A percentile compares a stretch with the other conserved stretches of the same genome.
phyloP scores from a whole-genome alignment of 225 moss, liverwort and hornwort genomes.

The Pseudoscleropodium purum region DNA sequence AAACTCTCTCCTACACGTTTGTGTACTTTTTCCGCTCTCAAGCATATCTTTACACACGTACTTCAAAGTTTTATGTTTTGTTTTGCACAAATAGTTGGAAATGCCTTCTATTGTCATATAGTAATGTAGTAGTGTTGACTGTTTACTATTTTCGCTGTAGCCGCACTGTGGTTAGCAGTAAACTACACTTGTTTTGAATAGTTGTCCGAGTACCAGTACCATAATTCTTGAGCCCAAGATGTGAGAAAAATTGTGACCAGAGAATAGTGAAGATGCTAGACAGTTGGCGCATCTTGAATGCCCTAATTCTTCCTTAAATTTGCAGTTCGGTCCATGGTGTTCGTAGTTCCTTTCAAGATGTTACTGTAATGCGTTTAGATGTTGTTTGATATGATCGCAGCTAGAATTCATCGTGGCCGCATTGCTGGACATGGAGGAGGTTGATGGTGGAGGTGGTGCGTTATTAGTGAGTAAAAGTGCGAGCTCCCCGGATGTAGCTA shows the following conservation, averaged over 20 bases:
- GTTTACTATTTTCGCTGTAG: background rate
- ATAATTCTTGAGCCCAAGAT: background rate
- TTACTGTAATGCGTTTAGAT: background rate
- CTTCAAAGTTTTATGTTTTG: background rate
- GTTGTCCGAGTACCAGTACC: background rate
- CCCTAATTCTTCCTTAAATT: background rate
- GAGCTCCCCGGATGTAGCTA: constrained; percentile 88
- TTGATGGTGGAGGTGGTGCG: constrained; percentile 81
- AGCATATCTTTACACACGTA: background rate
- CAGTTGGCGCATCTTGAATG: background rate
- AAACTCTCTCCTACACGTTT: background rate
- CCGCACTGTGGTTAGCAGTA: background rate
- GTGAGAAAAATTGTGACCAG: background rate
- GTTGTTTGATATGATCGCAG: constrained; percentile 18
- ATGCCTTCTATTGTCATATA: background rate
- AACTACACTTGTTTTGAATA: background rate
- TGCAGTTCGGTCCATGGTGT: background rate
- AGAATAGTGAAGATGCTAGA: background rate
- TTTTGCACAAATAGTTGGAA: background rate
- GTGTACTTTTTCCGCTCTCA: background rate
- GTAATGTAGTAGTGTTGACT: background rate
- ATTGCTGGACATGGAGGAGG: constrained; percentile 90
- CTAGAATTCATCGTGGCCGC: constrained; percentile 86
- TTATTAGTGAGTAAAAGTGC: constrained; percentile 78
- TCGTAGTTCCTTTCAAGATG: background rate